Percentiles rank a stretch among this genome's conserved stretches.
phyloP scores from a whole-genome alignment of 169 alveolate genomes.

The Besnoitia besnoiti region DNA sequence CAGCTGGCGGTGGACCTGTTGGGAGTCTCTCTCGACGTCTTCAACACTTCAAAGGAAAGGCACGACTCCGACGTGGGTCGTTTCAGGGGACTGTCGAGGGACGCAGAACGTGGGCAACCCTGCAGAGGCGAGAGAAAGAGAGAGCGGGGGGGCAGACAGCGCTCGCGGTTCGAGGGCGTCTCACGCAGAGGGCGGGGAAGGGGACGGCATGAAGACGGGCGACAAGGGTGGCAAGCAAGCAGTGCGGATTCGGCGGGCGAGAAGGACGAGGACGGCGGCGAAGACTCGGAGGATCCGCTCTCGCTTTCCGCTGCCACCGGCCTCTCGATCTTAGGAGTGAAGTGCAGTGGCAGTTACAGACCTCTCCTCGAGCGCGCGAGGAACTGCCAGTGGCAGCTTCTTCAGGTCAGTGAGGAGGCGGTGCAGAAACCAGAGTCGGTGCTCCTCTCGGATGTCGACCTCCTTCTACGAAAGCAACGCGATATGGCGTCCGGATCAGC shows the following conservation, averaged over 20 bases:
- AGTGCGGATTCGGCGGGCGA: background rate
- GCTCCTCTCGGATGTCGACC: constrained; percentile 39
- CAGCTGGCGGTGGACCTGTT: background rate
- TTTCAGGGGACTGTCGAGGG: background rate
- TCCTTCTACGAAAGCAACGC: background rate
- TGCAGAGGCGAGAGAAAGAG: background rate
- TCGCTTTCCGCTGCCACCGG: background rate
- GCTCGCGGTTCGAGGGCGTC: background rate
- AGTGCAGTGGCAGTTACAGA: constrained; percentile 18
- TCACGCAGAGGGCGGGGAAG: background rate
- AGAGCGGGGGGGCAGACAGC: background rate
- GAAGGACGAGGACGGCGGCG: background rate
- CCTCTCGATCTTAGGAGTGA: background rate
- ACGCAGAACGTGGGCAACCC: background rate
- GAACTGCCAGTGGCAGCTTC: constrained; percentile 43
- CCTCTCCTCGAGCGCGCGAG: constrained; percentile 27
- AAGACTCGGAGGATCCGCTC: background rate
- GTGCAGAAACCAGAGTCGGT: background rate
- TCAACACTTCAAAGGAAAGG: background rate
- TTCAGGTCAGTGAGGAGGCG: background rate
- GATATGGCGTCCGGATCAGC: background rate
- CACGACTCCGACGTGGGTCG: background rate
- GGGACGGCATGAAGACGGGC: background rate
- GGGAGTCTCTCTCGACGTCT: constrained; percentile 23
- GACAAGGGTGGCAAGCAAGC: background rate